Conservation (phyloP, 2,329 filamentous ascomycete species). For the Alternaria sp. region DNA sequence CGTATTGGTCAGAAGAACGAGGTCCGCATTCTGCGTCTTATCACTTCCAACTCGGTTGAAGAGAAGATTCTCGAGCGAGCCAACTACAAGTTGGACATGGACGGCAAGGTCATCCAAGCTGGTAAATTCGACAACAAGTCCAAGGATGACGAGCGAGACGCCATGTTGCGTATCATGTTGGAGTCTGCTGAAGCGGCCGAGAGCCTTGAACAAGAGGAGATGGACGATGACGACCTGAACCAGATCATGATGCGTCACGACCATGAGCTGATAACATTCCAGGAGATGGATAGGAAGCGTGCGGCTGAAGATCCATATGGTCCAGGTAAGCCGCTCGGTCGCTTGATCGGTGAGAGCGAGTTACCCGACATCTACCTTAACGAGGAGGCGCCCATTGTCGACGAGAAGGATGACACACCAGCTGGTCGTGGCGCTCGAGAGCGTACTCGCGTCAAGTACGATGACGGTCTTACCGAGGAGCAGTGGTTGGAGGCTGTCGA, state of each 20-base stretch:
- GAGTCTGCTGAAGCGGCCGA: conserved; percentile 76
- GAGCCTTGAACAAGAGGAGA: conserved; percentile 87
- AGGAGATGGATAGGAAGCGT: conserved; percentile 81
- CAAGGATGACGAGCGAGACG: conserved; percentile 96
- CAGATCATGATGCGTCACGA: conserved; percentile 90
- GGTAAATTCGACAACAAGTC: conserved; percentile 99
- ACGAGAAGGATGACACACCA: conserved; percentile 75
- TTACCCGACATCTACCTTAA: conserved; percentile 92
- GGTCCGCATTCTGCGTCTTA: conserved; percentile 92
- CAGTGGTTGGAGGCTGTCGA: conserved; percentile 99
- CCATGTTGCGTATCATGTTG: conserved; percentile 90
- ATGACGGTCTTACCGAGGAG: conserved; percentile 96
- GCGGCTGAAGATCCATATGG: conserved; percentile 73
- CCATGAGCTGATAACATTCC: conserved; percentile 78
- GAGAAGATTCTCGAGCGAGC: conserved; percentile 98
- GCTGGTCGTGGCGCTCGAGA: conserved; percentile 92
- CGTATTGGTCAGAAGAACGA: conserved; percentile 99
- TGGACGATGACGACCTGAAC: conserved; percentile 98
- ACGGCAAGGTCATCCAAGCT: conserved; percentile 98
- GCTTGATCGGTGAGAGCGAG: conserved; percentile 86
- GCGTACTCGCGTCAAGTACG: conserved; percentile 91
- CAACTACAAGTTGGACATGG: conserved; percentile 98
- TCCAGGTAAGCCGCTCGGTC: conserved; percentile 70
- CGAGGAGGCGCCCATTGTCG: conserved; percentile 80
- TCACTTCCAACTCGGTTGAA: conserved; percentile 96